Evolutionary conservation across 768 basidiomycete genomes (phyloP).

Genomic region (Strobilomyces dryophilus): DNA sequence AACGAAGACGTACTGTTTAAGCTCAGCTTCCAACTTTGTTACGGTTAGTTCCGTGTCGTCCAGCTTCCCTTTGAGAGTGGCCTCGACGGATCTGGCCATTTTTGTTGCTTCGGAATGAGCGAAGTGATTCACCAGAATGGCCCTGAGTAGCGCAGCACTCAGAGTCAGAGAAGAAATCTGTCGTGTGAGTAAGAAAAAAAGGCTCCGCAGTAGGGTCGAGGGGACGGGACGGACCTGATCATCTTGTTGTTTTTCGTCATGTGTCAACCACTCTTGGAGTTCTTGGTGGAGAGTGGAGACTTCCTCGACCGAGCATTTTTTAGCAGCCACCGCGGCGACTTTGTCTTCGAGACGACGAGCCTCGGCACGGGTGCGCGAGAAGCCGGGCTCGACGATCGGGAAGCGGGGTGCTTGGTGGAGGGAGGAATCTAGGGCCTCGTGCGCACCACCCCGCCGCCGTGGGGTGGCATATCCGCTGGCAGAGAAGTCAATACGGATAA

Average conservation of each 20-base stretch:
- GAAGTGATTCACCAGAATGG: constrained; percentile 78
- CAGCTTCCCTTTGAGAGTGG: constrained; percentile 57
- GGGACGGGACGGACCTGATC: constrained; percentile 57
- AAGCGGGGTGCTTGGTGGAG: constrained; percentile 44
- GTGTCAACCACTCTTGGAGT: constrained; percentile 69
- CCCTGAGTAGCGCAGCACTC: constrained; percentile 74
- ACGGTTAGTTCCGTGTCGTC: constrained; percentile 59
- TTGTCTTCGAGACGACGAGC: constrained; percentile 72
- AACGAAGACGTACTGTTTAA: constrained; percentile 57
- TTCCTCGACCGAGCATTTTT: constrained; percentile 87
- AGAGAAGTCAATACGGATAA: constrained; percentile 76
- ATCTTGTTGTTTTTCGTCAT: constrained; percentile 51
- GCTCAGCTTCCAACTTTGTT: constrained; percentile 61
- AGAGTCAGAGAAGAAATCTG: constrained; percentile 68
- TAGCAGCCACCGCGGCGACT: constrained; percentile 72
- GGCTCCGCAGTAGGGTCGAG: constrained; percentile 7
- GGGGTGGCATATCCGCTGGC: constrained; percentile 69
- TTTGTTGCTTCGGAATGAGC: constrained; percentile 77
- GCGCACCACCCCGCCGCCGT: constrained; percentile 47
- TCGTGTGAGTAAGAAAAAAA: constrained; percentile 5
- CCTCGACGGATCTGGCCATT: constrained; percentile 59
- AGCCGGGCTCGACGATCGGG: constrained; percentile 40
- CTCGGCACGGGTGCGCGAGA: constrained; percentile 44
- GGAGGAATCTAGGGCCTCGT: constrained; percentile 42
- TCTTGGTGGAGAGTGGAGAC: constrained; percentile 74